These are phyloP conservation scores for Cordyceps militaris DNA, from an alignment of 2,329 filamentous ascomycete genomes.

Conservation along the genomic window DNA sequence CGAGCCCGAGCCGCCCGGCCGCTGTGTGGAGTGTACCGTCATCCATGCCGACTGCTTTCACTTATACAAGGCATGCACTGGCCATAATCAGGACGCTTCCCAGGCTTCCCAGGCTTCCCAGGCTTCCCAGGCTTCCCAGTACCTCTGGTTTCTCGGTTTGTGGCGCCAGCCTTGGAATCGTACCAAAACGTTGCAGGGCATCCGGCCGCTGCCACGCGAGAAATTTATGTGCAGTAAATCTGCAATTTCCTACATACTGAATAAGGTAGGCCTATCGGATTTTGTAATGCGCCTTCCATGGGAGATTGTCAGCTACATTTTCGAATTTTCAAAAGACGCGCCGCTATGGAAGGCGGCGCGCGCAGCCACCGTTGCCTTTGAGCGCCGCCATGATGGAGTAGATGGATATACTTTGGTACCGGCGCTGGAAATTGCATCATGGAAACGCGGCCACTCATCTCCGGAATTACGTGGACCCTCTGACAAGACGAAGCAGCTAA, in stretches of 20 bases:
- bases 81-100: not conserved
- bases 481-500: not conserved
- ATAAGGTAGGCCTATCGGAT: not conserved
- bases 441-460: not conserved
- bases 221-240: not conserved
- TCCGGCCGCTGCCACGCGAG: not conserved
- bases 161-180: conserved; percentile 5
- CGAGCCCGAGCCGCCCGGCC: not conserved
- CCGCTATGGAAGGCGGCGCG: not conserved
- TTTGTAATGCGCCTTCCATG: not conserved
- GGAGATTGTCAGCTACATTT: not conserved
- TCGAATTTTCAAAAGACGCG: not conserved
- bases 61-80: not conserved
- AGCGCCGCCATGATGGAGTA: not conserved
- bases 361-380: not conserved
- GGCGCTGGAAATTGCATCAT: not conserved
- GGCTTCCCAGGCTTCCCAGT: too few relatives aligned
- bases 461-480: not conserved
- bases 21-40: not conserved
- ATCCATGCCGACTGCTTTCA: not conserved
- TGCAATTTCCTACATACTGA: not conserved
- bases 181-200: not conserved
- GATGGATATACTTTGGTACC: not conserved
- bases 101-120: too few relatives aligned
- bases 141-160: not conserved